A percentile compares a stretch with the other conserved stretches of the same genome.
phyloP scores from a whole-genome alignment of 1,284 basidiomycete species.

The Moesziomyces globuligerus region DNA sequence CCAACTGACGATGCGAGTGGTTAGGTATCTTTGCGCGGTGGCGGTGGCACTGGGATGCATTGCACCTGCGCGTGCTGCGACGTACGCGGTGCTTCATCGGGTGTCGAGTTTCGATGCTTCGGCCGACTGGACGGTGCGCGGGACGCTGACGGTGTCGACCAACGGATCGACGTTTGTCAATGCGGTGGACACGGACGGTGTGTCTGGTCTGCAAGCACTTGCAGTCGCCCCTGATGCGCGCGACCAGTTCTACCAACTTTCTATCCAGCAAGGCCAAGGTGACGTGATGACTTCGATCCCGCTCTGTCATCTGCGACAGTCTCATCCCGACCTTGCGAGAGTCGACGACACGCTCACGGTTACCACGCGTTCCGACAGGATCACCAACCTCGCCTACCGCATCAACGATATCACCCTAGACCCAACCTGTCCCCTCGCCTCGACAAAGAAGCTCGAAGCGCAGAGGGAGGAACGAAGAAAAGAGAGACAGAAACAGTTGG shows the following conservation, averaged over 20 bases:
- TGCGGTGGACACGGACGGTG: neutral
- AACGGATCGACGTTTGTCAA: neutral
- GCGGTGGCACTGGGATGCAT: neutral
- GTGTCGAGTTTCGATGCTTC: slow-evolving; percentile 6
- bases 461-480: neutral
- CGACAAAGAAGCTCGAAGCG: neutral
- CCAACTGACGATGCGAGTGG: neutral
- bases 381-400: slow-evolving; percentile 14
- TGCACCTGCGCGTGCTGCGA: neutral
- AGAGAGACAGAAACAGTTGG: slow-evolving; percentile 8
- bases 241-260: slow-evolving; percentile 15
- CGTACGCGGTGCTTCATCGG: slow-evolving; percentile 28
- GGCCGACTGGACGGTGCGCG: slow-evolving; percentile 15
- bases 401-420: slow-evolving; percentile 28
- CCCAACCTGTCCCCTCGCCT: slow-evolving; percentile 11
- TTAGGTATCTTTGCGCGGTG: neutral
- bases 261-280: too few relatives aligned
- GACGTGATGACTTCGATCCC: slow-evolving; percentile 6
- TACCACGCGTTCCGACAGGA: neutral
- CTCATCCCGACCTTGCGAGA: slow-evolving; percentile 1
- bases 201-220: neutral
- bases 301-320: slow-evolving; percentile 33
- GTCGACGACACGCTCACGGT: slow-evolving; percentile 27
- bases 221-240: neutral
- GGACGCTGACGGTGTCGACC: slow-evolving; percentile 4